A percentile compares a stretch with the other conserved stretches of the same genome.
Conservation (phyloP, 768 basidiomycete species). For the Amyloporia xantha region DNA sequence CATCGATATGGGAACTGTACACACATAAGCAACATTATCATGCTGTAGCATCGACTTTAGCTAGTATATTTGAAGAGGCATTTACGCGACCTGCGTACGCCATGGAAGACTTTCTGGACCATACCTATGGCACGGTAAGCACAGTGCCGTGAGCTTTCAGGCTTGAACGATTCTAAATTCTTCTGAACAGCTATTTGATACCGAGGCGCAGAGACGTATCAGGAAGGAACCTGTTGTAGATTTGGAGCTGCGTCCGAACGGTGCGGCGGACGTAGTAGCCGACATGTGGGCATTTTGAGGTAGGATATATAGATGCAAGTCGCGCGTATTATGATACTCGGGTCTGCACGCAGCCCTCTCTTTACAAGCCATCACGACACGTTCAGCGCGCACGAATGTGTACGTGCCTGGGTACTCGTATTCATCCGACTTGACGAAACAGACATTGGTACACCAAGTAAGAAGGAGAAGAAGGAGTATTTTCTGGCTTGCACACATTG, state of each 20-base stretch:
- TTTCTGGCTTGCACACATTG: too few species aligned
- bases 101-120: slow-evolving; percentile 96
- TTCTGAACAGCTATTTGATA: slow-evolving; percentile 68
- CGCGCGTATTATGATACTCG: too few species aligned
- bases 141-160: background rate
- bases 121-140: slow-evolving; percentile 80
- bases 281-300: slow-evolving; percentile 42
- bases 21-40: slow-evolving; percentile 81
- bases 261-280: slow-evolving; percentile 32
- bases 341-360: too few species aligned
- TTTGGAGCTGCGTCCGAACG: slow-evolving; percentile 17
- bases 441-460: too few species aligned
- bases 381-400: too few species aligned
- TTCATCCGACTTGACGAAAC: too few species aligned
- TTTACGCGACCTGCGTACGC: slow-evolving; percentile 91
- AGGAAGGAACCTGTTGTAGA: slow-evolving; percentile 66
- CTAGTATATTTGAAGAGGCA: slow-evolving; percentile 79
- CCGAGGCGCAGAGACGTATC: slow-evolving; percentile 72
- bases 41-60: slow-evolving; percentile 77
- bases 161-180: background rate
- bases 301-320: background rate
- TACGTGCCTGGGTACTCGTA: too few species aligned
- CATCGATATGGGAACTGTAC: slow-evolving; percentile 89
- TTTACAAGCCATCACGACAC: too few species aligned
- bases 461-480: too few species aligned